Base-by-base conservation (phyloP, 108 stramenopile species). In the Skeletonema tropicum region DNA sequence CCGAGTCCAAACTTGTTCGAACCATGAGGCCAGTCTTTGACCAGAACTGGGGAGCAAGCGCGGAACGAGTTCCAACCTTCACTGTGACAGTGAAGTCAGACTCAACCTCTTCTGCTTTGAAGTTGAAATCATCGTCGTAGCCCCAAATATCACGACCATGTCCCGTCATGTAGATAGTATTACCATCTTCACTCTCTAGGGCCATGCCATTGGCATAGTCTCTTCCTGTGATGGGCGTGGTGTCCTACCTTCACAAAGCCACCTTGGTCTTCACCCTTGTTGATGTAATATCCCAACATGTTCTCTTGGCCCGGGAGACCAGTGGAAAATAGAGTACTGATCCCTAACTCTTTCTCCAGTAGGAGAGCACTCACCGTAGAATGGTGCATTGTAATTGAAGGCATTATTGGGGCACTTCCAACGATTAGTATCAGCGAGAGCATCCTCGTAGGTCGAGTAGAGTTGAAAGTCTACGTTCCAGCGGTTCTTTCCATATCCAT, bases 381-480 rank as follows among this genome's bases (percentile, higher is more conserved):
- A 76, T 33, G 66, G 23, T 14, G 48, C 57, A 8, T 64, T 39
- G 66, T 82, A 78, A 33, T 67, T 74, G 65, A 62, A 85, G 30
- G 10, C 15, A 31, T 57, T 45, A 1, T 52, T 52, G 17, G 77
- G 77, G 69, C 80, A 85, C 31, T 52, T 23, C 84, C 84, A 85
- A 7, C 76, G 64, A 36, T 85, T 85, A 0, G 26, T 25, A 39
- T 71, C 70, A 11, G 15, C 14, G 26, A 63, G 17, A 17, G 84
- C 84, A 49, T 85, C 84, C 23, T 77, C 80, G 33, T 78, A 78
- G 32, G 71, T 82, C 26, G 69, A 71, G 64, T 69, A 66, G 6
- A 85, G 59, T 25, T 57, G 32, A 46, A 85, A 85, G 80, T 85
- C 80, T 2, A 35, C 60, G 30, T 38, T 45, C 66, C 74, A 81